Percentiles rank a stretch among this genome's conserved stretches.
Evolutionary conservation across 2,329 filamentous ascomycete genomes (phyloP).

Genomic region (Bipolaris victoriae): DNA sequence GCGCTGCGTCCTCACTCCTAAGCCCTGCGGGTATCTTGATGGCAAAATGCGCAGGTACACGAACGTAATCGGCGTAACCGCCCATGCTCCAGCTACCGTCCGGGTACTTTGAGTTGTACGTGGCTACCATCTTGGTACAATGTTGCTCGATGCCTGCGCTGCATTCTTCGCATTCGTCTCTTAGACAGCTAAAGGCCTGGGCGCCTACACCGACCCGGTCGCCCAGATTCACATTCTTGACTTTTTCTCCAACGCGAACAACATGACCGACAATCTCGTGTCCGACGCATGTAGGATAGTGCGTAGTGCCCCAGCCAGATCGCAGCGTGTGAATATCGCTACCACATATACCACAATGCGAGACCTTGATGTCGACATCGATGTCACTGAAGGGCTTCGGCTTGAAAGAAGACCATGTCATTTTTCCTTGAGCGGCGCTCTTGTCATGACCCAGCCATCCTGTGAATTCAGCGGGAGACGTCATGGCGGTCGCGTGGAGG

Average conservation of each 20-base stretch:
- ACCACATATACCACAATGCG: slow-evolving; percentile 46
- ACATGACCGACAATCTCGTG: slow-evolving; percentile 53
- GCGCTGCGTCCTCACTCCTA: slow-evolving; percentile 61
- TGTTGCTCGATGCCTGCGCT: slow-evolving; percentile 53
- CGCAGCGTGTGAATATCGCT: slow-evolving; percentile 49
- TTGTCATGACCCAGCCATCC: slow-evolving; percentile 63
- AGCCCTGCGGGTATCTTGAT: slow-evolving; percentile 62
- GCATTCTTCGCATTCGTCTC: slow-evolving; percentile 61
- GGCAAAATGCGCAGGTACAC: slow-evolving; percentile 64
- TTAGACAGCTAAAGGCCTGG: slow-evolving; percentile 57
- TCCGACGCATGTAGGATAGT: slow-evolving; percentile 52
- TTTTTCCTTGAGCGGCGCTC: slow-evolving; percentile 58
- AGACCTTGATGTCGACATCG: slow-evolving; percentile 46
- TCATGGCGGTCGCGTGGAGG: slow-evolving; percentile 20
- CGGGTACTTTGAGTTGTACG: slow-evolving; percentile 64
- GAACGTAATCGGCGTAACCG: slow-evolving; percentile 63
- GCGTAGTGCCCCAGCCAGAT: slow-evolving; percentile 54
- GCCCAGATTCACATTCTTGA: slow-evolving; percentile 61
- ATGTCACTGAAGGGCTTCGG: slow-evolving; percentile 49
- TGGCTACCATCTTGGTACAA: slow-evolving; percentile 59
- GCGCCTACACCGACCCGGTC: slow-evolving; percentile 64
- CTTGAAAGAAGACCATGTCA: slow-evolving; percentile 60
- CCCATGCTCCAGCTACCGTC: slow-evolving; percentile 69
- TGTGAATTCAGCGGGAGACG: slow-evolving; percentile 57
- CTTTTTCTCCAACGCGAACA: slow-evolving; percentile 43